phyloP scores from a whole-genome alignment of 192 early-diverging fungal species.

The Coemansia sp. region DNA sequence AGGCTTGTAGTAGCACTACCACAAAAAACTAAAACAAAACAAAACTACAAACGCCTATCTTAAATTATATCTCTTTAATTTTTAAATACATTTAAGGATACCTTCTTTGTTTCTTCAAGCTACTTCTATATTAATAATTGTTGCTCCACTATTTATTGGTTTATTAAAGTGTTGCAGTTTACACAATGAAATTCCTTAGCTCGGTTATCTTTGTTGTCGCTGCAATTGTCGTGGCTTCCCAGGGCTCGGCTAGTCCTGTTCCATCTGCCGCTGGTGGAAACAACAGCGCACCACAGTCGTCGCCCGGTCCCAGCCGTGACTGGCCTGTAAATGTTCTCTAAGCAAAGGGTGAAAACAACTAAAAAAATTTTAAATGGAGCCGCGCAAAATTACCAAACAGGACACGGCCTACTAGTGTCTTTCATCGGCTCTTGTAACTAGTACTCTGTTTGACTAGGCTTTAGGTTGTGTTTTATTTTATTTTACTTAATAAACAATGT shows the following conservation, averaged over 20 bases:
- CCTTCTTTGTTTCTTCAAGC: slow-evolving; percentile 1
- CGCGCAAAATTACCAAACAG: background rate
- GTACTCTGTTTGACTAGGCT: background rate
- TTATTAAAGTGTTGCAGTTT: background rate
- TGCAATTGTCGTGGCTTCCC: slow-evolving; percentile 13
- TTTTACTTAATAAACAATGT: too few relatives aligned
- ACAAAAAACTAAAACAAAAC: background rate
- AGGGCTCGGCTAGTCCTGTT: slow-evolving; percentile 23
- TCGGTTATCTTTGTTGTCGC: slow-evolving; percentile 23
- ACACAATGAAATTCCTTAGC: slow-evolving; percentile 32
- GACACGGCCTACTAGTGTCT: background rate
- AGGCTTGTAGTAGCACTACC: background rate
- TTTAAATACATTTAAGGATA: background rate
- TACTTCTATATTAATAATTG: background rate
- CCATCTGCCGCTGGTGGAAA: slow-evolving; percentile 2
- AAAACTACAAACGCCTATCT: background rate
- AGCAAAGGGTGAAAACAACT: background rate
- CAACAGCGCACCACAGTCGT: slow-evolving; percentile 14
- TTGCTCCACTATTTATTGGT: background rate
- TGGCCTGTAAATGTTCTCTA: slow-evolving; percentile 55
- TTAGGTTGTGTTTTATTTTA: background rate
- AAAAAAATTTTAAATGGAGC: background rate
- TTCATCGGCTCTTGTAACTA: background rate
- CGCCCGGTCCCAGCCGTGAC: slow-evolving; percentile 44
- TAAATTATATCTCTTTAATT: background rate